Base-by-base conservation (phyloP, 768 basidiomycete species). In the Lactifluus hygrophoroides region DNA sequence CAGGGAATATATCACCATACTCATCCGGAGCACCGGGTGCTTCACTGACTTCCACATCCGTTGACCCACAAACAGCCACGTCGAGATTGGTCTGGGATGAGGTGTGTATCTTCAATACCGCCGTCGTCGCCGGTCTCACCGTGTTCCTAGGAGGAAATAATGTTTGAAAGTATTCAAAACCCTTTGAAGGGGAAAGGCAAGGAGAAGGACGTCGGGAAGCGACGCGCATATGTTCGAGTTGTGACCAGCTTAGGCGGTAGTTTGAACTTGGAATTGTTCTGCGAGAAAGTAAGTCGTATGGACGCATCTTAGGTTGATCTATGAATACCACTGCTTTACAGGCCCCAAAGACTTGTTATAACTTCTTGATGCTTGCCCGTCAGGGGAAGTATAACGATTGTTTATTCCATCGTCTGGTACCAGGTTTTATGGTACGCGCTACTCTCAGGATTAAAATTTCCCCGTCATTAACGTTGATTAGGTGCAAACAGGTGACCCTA, bases 261-360 rank as follows among this genome's bases (percentile, higher is more conserved):
- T 66, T 76, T 86, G 67, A 96, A 91, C 68, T 64, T 91, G 25
- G 90, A 94, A 69, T 73, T 94, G 7, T 93, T 82, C 66, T 94
- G 91, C 67, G 93, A 94, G 72, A 92, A 92, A 75, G 91, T 87
- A 23, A 16, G 25, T 69, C 2, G 49, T 37, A 25, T 55, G 25
- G 21, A 16, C n/a, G 27, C 52, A 49, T 48, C 56, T 42, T 43
- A n/a, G 37, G 28, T 38, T 52, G 50, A 38, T 19, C 46, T 43
- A 49, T 16, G 27, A 48, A 58, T 38, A 38, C 43, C 50, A 27
- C 44, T 25, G 23, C 8, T 38, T 35, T 37, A 21, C 40, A 94
- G 90, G 96, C 95, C 10, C 96, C 96, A 0, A 94, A 96, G 73
- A 97, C 96, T 1, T 97, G 94, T 66, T 99, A 99, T 71, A 99